Evolutionary conservation across 768 basidiomycete species (phyloP).

Genomic region (Cystobasidium tubakii): DNA sequence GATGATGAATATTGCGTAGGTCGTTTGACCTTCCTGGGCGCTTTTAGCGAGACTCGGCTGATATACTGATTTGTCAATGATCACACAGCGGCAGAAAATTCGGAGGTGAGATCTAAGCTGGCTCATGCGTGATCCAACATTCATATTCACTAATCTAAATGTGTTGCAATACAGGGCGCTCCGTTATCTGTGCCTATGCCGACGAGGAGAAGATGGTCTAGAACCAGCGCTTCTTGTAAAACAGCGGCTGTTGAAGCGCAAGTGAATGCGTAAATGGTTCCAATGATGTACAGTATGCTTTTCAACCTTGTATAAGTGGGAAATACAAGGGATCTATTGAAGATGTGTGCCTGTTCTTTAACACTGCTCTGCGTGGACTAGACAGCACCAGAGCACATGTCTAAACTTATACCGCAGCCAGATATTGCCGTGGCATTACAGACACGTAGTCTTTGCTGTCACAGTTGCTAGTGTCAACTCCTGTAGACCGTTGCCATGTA

Average conservation of each 20-base stretch:
- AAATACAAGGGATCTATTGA: neutral
- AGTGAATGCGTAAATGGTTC: neutral
- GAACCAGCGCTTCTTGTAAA: neutral
- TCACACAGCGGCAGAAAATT: constrained; percentile 48
- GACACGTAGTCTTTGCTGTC: no score
- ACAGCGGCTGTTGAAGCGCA: no score
- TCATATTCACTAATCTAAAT: neutral
- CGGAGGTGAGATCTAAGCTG: constrained; percentile 43
- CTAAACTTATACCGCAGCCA: no score
- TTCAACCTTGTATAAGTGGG: neutral
- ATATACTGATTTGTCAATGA: neutral
- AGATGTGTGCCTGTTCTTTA: no score
- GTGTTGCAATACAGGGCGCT: neutral
- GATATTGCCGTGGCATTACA: no score
- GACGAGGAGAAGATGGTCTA: constrained; percentile 37
- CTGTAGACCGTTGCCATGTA: no score
- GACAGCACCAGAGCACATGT: no score
- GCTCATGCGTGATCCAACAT: neutral
- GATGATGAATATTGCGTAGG: constrained; percentile 77
- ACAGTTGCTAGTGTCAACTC: no score
- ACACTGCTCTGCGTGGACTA: no score
- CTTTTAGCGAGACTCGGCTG: neutral
- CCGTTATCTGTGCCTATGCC: constrained; percentile 39
- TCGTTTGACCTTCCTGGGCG: neutral
- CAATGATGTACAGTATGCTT: neutral